A percentile compares a stretch with the other conserved stretches of the same genome.
These are phyloP conservation scores for Typha latifolia DNA, from an alignment of 176 grass and related monocot genomes.

Conservation along the genomic window DNA sequence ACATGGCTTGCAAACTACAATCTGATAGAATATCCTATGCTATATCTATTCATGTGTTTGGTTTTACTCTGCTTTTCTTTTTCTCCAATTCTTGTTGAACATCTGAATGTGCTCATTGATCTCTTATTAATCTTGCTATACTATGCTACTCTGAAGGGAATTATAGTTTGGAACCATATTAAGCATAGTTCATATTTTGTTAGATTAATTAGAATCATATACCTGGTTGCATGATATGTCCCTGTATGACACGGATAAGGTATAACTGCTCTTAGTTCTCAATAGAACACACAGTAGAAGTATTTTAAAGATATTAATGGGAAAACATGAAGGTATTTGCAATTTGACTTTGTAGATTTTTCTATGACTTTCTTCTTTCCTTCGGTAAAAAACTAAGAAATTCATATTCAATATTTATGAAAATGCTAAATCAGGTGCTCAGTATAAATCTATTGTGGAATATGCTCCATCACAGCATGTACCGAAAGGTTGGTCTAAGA, in stretches of 20 bases:
- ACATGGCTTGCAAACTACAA: too few species aligned
- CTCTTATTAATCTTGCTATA: neutral
- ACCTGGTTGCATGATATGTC: neutral
- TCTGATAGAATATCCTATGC: too few species aligned
- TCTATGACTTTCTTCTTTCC: neutral
- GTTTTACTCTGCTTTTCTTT: neutral
- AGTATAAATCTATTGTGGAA: slow-evolving; percentile 21
- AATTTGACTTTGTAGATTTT: neutral
- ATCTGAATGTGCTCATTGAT: neutral
- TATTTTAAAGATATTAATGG: too few species aligned
- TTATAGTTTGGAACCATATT: neutral
- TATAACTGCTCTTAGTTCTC: too few species aligned
- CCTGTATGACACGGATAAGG: neutral
- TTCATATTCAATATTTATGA: neutral
- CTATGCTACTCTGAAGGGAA: neutral
- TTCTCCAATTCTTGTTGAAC: neutral
- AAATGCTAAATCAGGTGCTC: slow-evolving; percentile 13
- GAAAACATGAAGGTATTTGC: neutral
- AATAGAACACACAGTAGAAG: too few species aligned
- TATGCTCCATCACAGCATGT: slow-evolving; percentile 21
- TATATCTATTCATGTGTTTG: too few species aligned
- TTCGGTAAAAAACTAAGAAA: neutral
- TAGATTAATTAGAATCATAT: neutral
- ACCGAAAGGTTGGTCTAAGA: slow-evolving; percentile 17
- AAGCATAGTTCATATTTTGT: neutral